Evolutionary conservation across 2,329 filamentous ascomycete species (phyloP), one percentile per base, ranked within the genome.

Genomic region (Blastomyces gilchristii): DNA sequence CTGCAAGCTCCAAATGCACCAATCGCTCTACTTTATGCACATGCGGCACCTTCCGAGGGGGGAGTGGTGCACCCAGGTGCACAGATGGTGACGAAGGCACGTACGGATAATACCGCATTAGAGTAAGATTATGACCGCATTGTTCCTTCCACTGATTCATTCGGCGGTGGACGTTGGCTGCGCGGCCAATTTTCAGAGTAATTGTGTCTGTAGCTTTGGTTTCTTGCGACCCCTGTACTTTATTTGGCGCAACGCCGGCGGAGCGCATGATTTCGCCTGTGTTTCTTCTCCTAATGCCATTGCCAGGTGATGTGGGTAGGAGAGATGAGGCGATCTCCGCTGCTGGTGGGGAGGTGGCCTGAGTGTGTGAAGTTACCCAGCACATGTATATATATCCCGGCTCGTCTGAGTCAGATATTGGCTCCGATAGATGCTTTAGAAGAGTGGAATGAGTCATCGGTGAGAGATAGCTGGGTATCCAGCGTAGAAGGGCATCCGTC

Each of bases 341-440:
- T 6, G 63, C 47, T 4, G 67, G 60, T 49, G 64, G 58, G 8
- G 63, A 50, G 1, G 66, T 45, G 0, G 80, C 73, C 8, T 84
- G 77, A 1, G 81, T 82, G 45, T 83, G 80, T 41, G 91, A 86
- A 0, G 91, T 97, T 28, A 97, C 82, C 91, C 93, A 97, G 81
- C 97, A 99, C 75, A 99, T 96, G 81, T 99, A 99, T 68, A 99
- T 97, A 77, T 94, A 99, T 47, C 94, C 94, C 14, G 88, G 80
- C 68, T 95, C 90, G 67, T 94, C 90, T 62, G 82, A 79, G 28
- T 84, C 79, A 0, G 90, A 91, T 56, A 92, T 83, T 0, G 81
- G 91, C 79, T 83, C 94, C 72, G 76, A 84, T 11, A 97, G 81
- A 74, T 97, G 92, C 2, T 87, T 80, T 64, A 93, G 82, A 3